Conservation (phyloP, 2,329 filamentous ascomycete species). For the Aspergillus sp. region DNA sequence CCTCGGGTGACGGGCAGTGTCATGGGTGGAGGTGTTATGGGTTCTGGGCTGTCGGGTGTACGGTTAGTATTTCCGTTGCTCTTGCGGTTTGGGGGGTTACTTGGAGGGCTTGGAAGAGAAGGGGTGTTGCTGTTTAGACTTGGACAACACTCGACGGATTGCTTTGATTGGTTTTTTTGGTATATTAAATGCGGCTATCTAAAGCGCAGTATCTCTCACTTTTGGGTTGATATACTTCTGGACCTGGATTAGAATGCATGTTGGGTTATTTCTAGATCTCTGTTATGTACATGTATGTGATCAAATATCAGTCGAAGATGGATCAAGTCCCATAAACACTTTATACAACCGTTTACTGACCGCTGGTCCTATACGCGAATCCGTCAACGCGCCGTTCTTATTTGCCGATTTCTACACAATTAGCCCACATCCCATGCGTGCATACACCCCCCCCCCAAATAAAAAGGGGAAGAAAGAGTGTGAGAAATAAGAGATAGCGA, state of each 20-base stretch:
- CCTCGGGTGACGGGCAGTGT: slow-evolving; percentile 52
- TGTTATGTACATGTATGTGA: not conserved
- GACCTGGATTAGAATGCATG: too few relatives aligned
- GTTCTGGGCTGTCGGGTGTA: slow-evolving; percentile 72
- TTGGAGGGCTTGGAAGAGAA: slow-evolving; percentile 75
- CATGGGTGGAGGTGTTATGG: slow-evolving; percentile 77
- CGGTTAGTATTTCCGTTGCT: slow-evolving; percentile 68
- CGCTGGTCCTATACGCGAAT: slow-evolving; percentile 40
- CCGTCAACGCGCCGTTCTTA: slow-evolving; percentile 38
- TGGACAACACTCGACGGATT: too few relatives aligned
- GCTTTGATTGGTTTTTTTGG: slow-evolving; percentile 16
- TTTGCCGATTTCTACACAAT: slow-evolving; percentile 39
- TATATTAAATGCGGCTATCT: not conserved
- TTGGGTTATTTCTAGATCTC: too few relatives aligned
- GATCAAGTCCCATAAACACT: slow-evolving; percentile 42
- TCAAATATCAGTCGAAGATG: slow-evolving; percentile 37
- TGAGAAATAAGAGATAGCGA: not conserved
- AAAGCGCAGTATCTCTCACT: not conserved
- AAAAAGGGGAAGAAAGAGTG: not conserved
- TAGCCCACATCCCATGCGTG: not conserved
- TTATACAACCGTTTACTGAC: slow-evolving; percentile 42
- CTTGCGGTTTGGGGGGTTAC: slow-evolving; percentile 65
- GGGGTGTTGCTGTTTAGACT: slow-evolving; percentile 58
- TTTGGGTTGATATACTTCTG: not conserved
- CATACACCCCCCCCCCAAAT: too few relatives aligned